Conservation (phyloP, 2,329 filamentous ascomycete species). For the Trichothecium roseum region DNA sequence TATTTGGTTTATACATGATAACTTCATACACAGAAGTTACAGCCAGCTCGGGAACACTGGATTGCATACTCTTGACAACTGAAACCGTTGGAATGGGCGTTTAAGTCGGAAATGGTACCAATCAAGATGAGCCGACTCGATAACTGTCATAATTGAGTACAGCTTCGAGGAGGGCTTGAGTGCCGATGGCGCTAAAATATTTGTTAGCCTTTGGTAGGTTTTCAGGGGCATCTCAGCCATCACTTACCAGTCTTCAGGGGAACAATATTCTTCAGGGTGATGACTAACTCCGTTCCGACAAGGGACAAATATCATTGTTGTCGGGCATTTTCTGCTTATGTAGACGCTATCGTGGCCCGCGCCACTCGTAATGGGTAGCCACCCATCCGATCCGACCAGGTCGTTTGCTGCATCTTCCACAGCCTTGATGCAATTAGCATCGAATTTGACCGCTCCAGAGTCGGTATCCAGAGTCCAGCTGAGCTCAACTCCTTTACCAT, state of each 20-base stretch:
- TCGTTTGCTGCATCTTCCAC: slow-evolving; percentile 47
- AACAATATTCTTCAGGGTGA: slow-evolving; percentile 23
- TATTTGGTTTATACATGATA: too few relatives aligned
- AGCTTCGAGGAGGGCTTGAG: slow-evolving; percentile 16
- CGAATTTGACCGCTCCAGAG: slow-evolving; percentile 50
- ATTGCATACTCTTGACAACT: slow-evolving; percentile 10
- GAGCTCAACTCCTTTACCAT: slow-evolving; percentile 28
- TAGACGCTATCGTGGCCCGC: slow-evolving; percentile 28
- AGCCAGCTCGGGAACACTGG: too few relatives aligned
- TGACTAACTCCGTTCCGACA: slow-evolving; percentile 26
- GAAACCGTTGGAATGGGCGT: slow-evolving; percentile 20
- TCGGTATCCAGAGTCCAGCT: slow-evolving; percentile 52
- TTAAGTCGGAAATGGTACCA: slow-evolving; percentile 14
- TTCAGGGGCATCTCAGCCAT: background rate
- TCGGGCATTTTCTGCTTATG: slow-evolving; percentile 20
- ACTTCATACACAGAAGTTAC: slow-evolving; percentile 16
- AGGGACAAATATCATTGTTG: slow-evolving; percentile 27
- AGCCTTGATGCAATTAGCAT: slow-evolving; percentile 54
- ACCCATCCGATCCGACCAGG: slow-evolving; percentile 36
- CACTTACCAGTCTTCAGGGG: slow-evolving; percentile 21
- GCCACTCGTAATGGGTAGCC: slow-evolving; percentile 22
- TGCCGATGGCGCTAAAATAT: slow-evolving; percentile 11
- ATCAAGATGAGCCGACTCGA: background rate
- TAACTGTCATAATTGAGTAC: slow-evolving; percentile 11
- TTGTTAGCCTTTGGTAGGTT: background rate